Evolutionary conservation across 2,329 filamentous ascomycete species (phyloP).

Genomic region (Cryphonectria nitschkei): DNA sequence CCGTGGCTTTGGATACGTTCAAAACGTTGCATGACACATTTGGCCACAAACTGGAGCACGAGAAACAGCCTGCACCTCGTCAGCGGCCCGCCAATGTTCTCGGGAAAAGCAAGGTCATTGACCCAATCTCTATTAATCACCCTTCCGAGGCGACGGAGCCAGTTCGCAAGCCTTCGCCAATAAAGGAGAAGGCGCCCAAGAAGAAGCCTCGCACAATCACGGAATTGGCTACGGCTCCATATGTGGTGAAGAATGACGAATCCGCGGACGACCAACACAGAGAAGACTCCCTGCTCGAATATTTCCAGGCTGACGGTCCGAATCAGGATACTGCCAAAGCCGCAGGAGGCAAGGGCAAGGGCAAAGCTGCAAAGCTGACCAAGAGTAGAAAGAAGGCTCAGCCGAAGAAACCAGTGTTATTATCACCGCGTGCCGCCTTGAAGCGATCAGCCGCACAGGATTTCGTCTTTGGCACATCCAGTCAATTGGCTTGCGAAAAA

Average conservation of each 20-base stretch:
- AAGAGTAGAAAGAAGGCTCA: constrained; percentile 45
- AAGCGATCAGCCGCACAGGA: constrained; percentile 70
- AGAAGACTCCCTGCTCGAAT: constrained; percentile 49
- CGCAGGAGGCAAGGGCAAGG: constrained; percentile 34
- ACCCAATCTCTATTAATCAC: constrained; percentile 46
- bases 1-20: constrained; percentile 42
- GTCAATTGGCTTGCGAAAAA: constrained; percentile 75
- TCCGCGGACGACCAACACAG: constrained; percentile 36
- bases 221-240: constrained; percentile 74
- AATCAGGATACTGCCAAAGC: constrained; percentile 38
- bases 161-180: constrained; percentile 34
- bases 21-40: constrained; percentile 49
- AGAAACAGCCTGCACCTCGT: constrained; percentile 24
- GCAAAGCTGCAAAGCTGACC: constrained; percentile 46
- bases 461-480: constrained; percentile 84
- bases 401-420: constrained; percentile 52
- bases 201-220: constrained; percentile 81
- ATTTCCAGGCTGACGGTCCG: constrained; percentile 44
- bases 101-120: constrained; percentile 61
- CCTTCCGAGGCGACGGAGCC: constrained; percentile 33
- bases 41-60: constrained; percentile 38
- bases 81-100: constrained; percentile 42
- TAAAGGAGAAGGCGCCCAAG: constrained; percentile 58
- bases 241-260: constrained; percentile 47
- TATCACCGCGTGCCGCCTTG: constrained; percentile 71